These are phyloP conservation scores for Phytophthora aleatoria DNA, from an alignment of 352 stramenopile species.

Conservation along the genomic window DNA sequence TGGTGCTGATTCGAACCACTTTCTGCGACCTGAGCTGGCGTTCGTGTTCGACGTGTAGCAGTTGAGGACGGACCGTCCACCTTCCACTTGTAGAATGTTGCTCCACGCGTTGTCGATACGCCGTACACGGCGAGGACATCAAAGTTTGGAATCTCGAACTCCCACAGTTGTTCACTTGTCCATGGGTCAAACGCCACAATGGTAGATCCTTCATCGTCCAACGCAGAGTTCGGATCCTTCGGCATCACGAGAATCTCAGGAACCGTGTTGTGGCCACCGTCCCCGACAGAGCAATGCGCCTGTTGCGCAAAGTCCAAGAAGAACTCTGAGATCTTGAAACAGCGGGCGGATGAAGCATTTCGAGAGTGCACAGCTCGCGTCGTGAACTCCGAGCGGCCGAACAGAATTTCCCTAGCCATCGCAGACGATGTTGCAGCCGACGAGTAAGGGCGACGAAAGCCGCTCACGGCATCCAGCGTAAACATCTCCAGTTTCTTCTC, in stretches of 20 bases:
- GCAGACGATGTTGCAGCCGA: conserved; percentile 21
- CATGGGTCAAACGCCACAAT: conserved; percentile 76
- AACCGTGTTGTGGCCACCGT: conserved; percentile 33
- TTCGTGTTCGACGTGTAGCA: conserved; percentile 6
- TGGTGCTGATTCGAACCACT: conserved; percentile 5
- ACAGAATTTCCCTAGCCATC: conserved; percentile 50
- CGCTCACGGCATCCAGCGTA: conserved; percentile 64
- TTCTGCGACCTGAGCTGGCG: conserved; percentile 6
- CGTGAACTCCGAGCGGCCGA: conserved; percentile 78
- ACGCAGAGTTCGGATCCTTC: conserved; percentile 52
- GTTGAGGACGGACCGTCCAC: conserved; percentile 71
- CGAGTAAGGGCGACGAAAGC: conserved; percentile 58
- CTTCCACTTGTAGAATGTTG: conserved; percentile 76
- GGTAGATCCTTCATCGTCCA: conserved; percentile 67
- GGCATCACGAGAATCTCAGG: conserved; percentile 66
- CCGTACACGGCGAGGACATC: conserved; percentile 77
- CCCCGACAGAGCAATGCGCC: conserved; percentile 46
- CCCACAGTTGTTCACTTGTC: conserved; percentile 75
- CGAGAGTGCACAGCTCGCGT: conserved; percentile 64
- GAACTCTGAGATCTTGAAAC: conserved; percentile 85
- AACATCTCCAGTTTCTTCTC: conserved; percentile 82
- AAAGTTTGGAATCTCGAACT: conserved; percentile 70
- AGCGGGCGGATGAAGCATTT: conserved; percentile 65
- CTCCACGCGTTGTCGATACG: conserved; percentile 51
- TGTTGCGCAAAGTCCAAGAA: conserved; percentile 77